Base-by-base conservation (phyloP, 163 green algal species). In the Coccomyxa subellipsoidea region DNA sequence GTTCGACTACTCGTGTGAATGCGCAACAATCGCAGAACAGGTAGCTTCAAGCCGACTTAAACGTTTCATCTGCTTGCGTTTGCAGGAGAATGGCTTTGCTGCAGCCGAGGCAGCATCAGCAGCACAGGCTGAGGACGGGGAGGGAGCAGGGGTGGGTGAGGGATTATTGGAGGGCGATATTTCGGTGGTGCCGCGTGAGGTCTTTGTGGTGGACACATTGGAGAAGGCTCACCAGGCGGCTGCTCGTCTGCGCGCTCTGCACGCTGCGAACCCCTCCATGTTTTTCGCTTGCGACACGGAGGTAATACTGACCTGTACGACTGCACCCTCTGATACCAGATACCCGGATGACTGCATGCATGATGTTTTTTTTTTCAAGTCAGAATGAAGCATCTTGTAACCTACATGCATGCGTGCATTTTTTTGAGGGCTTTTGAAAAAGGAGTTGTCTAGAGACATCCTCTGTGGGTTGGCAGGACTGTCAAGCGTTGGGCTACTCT, bases 221-320 rank as follows among this genome's bases (percentile, higher is more conserved):
- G 9, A 27, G 27, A 77, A 38, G 32, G 70, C 70, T 10, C 32
- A 77, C 15, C 32, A 27, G 27, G 70, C 70, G 31, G 32, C 32
- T 38, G 32, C 32, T 31, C 70, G 70, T 25, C 32, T 40, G 32
- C 70, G 32, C 29, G 66, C 66, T 32, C 27, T 73, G 29, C 66
- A 73, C 4, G 66, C 66, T 32, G 66, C 66, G 21, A 73, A 86
- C 37, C 29, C 37, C 36, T 69, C 83, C 73, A 77, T 37, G 32
- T 78, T 89, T 81, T 98, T 97, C 90, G 95, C 91, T 0, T 96
- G 92, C 83, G 95, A 98, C 86, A 98, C 95, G 31, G 95, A 98
- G 91, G 89, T 94, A 59, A 5, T 71, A 78, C 12, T 37, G 10
- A 70, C 34, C 38, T 31, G 37, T 3, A 54, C 10, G n/a, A 47